Base-by-base conservation (phyloP, 2,329 filamentous ascomycete genomes). In the Trichocomaceae sp. region DNA sequence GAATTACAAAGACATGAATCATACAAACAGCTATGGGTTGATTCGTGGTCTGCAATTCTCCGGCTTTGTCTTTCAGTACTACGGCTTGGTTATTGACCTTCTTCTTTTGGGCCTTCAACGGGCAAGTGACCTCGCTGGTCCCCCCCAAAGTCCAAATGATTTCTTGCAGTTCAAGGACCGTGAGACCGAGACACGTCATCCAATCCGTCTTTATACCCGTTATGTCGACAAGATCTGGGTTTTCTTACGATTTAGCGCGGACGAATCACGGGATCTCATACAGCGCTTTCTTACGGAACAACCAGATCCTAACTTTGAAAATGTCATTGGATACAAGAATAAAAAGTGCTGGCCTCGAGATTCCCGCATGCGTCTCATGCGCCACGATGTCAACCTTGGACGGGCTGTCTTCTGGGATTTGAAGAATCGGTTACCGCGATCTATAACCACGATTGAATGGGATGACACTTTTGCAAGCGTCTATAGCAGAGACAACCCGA, bases 1-100 rank as follows among this genome's bases (percentile, higher is more conserved):
- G 59, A 96, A 95, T 59, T 99, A 99, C 79, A 99, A 99, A 77
- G 93, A 99, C 65, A 99, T 99, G 93, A 97, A 96, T 68, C 93
- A 99, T 67, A 93, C 95, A 68, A 99, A 99, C 75, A 95, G 90
- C 68, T 99, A 97, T 68, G 93, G 93, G 63, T 88, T 99, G 87
- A 96, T 99, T 65, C 90, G 93, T 65, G 93, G 95, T 63, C 80
- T 99, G 15, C 95, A 99, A 62, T 99, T 99, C 75, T 96, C 93
- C 1, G 93, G 90, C 0, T 99, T 99, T 60, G 93, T 99, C 20
- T 99, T 99, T 81, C 93, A 99, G 69, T 99, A 91, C 79, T 99
- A 99, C 64, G 93, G 95, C 47, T 79, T 99, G 58, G 92, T 99
- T 57, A 84, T 99, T 52, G 93, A 99, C 74, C 80, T 99, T 46